These are phyloP conservation scores for Rhizopogon rudus DNA, from an alignment of 768 basidiomycete genomes.

Conservation along the genomic window DNA sequence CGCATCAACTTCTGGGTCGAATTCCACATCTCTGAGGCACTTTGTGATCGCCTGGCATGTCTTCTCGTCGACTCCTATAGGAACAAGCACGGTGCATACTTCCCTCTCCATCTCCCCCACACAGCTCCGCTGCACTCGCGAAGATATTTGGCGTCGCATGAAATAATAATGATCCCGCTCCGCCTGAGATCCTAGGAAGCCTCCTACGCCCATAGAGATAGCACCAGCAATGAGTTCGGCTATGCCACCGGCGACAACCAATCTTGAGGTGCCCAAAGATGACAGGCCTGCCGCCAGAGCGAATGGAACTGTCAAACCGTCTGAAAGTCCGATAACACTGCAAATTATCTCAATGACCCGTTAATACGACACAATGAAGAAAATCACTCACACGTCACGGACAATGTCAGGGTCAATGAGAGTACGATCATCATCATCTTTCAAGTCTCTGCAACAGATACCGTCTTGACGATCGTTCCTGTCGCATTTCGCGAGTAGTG, in stretches of 20 bases:
- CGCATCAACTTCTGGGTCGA: constrained; percentile 25
- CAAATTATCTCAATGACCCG: constrained; percentile 1
- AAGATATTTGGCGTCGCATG: constrained; percentile 63
- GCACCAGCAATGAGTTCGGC: constrained; percentile 97
- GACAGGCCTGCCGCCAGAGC: constrained; percentile 87
- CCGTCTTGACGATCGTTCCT: constrained; percentile 50
- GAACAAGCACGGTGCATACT: constrained; percentile 80
- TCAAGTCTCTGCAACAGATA: constrained; percentile 87
- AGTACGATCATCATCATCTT: constrained; percentile 70
- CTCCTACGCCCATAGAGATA: constrained; percentile 97
- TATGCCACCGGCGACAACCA: constrained; percentile 93
- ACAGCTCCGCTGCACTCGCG: constrained; percentile 83
- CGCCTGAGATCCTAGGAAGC: constrained; percentile 94
- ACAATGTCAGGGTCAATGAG: constrained; percentile 85
- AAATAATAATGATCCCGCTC: constrained; percentile 95
- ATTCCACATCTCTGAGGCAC: constrained; percentile 65
- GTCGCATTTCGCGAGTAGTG: constrained; percentile 55
- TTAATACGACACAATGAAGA: background rate
- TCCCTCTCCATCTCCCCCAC: constrained; percentile 96
- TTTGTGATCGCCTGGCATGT: constrained; percentile 79
- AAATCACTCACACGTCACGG: constrained; percentile 67
- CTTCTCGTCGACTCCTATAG: constrained; percentile 83
- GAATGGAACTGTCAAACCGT: constrained; percentile 89
- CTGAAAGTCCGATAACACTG: constrained; percentile 84
- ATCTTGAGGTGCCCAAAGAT: constrained; percentile 79